A percentile compares a stretch with the other conserved stretches of the same genome.
phyloP scores from a whole-genome alignment of 805 yeast species.

The Myxozyma neotropica region DNA sequence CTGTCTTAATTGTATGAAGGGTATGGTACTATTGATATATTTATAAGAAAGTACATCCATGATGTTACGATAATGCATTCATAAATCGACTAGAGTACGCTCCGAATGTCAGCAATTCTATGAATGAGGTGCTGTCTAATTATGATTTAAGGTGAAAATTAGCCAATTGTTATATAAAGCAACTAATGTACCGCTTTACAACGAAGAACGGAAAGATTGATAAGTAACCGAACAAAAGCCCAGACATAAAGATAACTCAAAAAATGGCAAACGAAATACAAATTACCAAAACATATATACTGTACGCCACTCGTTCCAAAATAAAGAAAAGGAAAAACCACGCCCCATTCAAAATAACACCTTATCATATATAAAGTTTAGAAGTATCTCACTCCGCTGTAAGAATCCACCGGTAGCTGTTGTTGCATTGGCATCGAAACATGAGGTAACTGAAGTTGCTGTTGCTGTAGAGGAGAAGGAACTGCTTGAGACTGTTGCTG shows the following conservation, averaged over 20 bases:
- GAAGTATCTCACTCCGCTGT: background rate
- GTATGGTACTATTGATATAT: too few relatives aligned
- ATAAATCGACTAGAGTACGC: too few relatives aligned
- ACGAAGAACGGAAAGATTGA: too few relatives aligned
- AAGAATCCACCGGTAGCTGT: background rate
- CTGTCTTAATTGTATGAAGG: background rate
- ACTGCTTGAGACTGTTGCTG: background rate
- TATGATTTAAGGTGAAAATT: too few relatives aligned
- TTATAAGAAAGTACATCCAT: too few relatives aligned
- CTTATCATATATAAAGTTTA: background rate
- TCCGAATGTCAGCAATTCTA: too few relatives aligned
- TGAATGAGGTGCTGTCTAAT: too few relatives aligned
- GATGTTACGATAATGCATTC: too few relatives aligned
- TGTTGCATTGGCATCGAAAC: background rate
- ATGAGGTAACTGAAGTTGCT: background rate
- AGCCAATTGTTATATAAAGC: too few relatives aligned
- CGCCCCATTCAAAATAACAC: background rate
- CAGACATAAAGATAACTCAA: background rate
- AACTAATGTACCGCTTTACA: too few relatives aligned
- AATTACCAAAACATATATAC: background rate
- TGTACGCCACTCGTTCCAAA: background rate
- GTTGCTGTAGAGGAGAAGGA: constrained; percentile 1
- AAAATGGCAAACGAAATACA: background rate
- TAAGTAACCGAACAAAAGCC: too few relatives aligned
- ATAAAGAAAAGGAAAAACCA: background rate